These are phyloP conservation scores for Mycosarcoma maydis DNA, from an alignment of 1,284 basidiomycete species.

Conservation along the genomic window DNA sequence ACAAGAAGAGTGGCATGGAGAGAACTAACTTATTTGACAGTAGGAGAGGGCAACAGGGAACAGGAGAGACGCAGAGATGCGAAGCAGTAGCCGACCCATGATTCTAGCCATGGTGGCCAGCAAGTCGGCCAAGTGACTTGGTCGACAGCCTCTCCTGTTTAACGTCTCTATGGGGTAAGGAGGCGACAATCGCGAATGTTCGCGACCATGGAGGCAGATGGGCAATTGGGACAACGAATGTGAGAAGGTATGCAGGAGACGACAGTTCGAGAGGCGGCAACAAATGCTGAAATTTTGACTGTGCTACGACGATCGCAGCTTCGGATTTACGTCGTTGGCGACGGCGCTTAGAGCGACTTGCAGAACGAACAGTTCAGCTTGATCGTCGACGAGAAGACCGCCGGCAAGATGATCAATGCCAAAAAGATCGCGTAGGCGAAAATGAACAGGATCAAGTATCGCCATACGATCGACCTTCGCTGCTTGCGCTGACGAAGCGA, in stretches of 20 bases:
- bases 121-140: background rate
- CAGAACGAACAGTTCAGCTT: slow-evolving; percentile 52
- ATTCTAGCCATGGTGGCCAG: too few species aligned
- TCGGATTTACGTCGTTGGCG: too few species aligned
- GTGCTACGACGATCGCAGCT: slow-evolving; percentile 8
- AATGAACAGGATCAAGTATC: slow-evolving; percentile 84
- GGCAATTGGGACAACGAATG: slow-evolving; percentile 8
- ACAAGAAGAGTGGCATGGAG: background rate
- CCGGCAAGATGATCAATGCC: slow-evolving; percentile 71
- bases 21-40: slow-evolving; percentile 30
- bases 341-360: slow-evolving; percentile 50
- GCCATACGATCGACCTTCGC: slow-evolving; percentile 68
- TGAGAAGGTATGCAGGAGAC: slow-evolving; percentile 9
- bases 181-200: slow-evolving; percentile 9
- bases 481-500: slow-evolving; percentile 65
- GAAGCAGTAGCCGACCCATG: background rate
- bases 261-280: background rate
- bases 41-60: background rate
- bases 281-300: slow-evolving; percentile 12
- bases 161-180: slow-evolving; percentile 29
- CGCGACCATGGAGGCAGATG: slow-evolving; percentile 10
- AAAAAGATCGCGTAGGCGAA: slow-evolving; percentile 79
- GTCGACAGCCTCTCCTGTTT: slow-evolving; percentile 29
- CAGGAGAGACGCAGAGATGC: slow-evolving; percentile 3
- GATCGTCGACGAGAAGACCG: slow-evolving; percentile 51